Conservation (phyloP, 169 alveolate species). For the Plasmodium vivax region DNA sequence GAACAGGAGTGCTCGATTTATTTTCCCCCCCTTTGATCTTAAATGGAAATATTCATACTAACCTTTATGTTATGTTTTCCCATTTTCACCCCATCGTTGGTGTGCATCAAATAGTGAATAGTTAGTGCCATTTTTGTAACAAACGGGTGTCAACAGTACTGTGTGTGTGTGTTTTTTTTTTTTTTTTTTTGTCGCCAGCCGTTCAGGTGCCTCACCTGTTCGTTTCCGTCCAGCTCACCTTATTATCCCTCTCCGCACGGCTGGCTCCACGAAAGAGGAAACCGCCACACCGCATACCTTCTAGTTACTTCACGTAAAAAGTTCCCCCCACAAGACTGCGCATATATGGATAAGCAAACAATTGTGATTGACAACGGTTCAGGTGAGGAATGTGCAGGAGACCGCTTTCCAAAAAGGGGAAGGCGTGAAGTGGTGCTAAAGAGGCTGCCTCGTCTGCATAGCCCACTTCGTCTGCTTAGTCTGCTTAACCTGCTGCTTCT, state of each 20-base stretch:
- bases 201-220: background rate
- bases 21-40: background rate
- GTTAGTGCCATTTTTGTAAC: background rate
- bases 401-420: background rate
- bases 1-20: background rate
- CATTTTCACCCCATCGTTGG: background rate
- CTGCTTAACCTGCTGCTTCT: background rate
- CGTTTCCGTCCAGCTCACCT: background rate
- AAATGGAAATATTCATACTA: background rate
- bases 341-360: slow-evolving; percentile 56
- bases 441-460: background rate
- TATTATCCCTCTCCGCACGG: background rate
- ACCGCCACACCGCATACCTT: background rate
- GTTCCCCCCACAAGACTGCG: background rate
- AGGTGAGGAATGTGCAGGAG: slow-evolving; percentile 10
- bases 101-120: background rate
- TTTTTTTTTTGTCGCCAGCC: slow-evolving; percentile 1
- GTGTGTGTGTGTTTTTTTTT: slow-evolving; percentile 7
- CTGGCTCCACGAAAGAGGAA: background rate
- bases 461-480: background rate
- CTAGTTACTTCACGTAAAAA: background rate
- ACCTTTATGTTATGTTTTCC: background rate
- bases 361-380: slow-evolving; percentile 69
- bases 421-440: background rate
- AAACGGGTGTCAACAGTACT: background rate